These are phyloP conservation scores for Botrytis pseudocinerea DNA, from an alignment of 2,329 filamentous ascomycete species.

Conservation along the genomic window DNA sequence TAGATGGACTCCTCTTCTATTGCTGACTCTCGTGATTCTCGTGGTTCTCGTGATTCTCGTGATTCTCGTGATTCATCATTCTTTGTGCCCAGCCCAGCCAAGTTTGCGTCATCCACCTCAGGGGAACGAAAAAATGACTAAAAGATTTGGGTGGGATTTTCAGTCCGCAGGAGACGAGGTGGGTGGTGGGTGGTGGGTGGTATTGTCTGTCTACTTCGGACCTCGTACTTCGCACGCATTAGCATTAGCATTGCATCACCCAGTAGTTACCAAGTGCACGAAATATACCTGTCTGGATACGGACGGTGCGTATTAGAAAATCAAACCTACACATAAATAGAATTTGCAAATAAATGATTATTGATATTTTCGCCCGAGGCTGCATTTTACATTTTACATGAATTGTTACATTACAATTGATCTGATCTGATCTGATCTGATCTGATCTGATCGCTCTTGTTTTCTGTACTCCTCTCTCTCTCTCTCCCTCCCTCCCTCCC, in stretches of 20 bases:
- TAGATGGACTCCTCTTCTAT: not conserved
- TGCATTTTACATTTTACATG: not conserved
- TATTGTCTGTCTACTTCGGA: too few species aligned
- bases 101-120: slow-evolving; percentile 16
- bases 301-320: not conserved
- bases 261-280: too few species aligned
- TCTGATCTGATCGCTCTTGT: too few species aligned
- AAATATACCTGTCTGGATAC: too few species aligned
- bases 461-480: not conserved
- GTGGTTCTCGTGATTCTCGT: too few species aligned
- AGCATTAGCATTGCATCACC: not conserved
- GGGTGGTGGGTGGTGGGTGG: too few species aligned
- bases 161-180: not conserved
- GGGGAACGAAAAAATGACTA: not conserved
- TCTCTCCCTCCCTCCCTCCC: too few species aligned
- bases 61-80: too few species aligned
- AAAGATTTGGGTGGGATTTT: not conserved
- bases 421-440: not conserved
- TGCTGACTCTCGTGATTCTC: too few species aligned
- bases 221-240: not conserved
- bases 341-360: too few species aligned
- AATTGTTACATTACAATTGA: not conserved
- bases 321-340: not conserved
- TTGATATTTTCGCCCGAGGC: not conserved
- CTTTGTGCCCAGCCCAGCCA: not conserved